A percentile compares a stretch with the other conserved stretches of the same genome.
These are phyloP conservation scores for Boletus speciosus DNA, from an alignment of 768 basidiomycete species.

Conservation along the genomic window DNA sequence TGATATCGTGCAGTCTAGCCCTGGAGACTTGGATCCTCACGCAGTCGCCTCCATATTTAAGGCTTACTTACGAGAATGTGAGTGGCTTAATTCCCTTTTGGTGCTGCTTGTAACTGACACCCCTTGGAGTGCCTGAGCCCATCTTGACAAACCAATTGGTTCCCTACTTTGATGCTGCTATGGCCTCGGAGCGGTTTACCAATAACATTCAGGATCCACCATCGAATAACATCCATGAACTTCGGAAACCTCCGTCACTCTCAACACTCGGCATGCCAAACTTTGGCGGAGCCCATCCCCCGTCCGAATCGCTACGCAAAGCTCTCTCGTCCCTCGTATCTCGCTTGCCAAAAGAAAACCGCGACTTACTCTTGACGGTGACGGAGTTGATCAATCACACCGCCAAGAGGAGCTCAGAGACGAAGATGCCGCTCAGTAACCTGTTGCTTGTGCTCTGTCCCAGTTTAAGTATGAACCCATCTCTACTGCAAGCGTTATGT, in stretches of 20 bases:
- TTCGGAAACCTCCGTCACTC: conserved; percentile 77
- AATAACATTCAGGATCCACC: conserved; percentile 25
- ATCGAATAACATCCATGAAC: conserved; percentile 34
- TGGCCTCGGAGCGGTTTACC: conserved; percentile 49
- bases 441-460: conserved; percentile 86
- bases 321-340: conserved; percentile 61
- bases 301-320: conserved; percentile 55
- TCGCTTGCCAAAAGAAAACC: conserved; percentile 74
- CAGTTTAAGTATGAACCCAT: conserved; percentile 74
- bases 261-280: conserved; percentile 75
- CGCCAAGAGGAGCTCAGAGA: conserved; percentile 60
- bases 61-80: conserved; percentile 87
- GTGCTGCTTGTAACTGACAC: conserved; percentile 4
- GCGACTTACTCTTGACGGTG: conserved; percentile 80
- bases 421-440: conserved; percentile 93
- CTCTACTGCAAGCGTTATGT: conserved; percentile 67
- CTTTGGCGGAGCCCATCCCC: conserved; percentile 56
- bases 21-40: conserved; percentile 90
- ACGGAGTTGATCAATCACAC: conserved; percentile 77
- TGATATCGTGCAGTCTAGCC: conserved; percentile 71
- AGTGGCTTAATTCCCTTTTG: conserved; percentile 33
- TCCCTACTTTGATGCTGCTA: conserved; percentile 76
- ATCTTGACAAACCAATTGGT: conserved; percentile 71
- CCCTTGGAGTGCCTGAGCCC: conserved; percentile 73
- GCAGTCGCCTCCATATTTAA: conserved; percentile 93